Conservation (phyloP, 305 asterid species). For the Rubia balearica region DNA sequence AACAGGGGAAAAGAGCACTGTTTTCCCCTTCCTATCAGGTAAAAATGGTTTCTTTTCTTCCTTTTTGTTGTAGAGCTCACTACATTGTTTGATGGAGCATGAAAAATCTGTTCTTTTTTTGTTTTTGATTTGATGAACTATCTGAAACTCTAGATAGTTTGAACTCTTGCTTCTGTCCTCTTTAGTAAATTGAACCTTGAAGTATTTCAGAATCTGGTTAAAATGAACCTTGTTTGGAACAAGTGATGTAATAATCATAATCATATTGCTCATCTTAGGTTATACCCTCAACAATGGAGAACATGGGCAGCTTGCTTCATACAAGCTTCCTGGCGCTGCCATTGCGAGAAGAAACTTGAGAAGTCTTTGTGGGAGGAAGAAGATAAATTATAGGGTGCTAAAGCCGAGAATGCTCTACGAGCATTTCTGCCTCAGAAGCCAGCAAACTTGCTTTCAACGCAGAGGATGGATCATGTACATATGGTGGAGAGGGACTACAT, state of each 20-base stretch:
- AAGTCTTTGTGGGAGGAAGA: slow-evolving; percentile 41
- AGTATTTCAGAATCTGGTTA: no score
- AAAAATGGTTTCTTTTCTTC: neutral
- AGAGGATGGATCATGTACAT: slow-evolving; percentile 3
- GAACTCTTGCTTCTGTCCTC: no score
- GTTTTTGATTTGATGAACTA: neutral
- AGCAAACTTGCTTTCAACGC: slow-evolving; percentile 48
- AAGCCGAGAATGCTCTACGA: slow-evolving; percentile 32
- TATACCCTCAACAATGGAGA: slow-evolving; percentile 56
- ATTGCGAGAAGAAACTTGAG: slow-evolving; percentile 41
- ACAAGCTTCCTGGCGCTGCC: slow-evolving; percentile 57
- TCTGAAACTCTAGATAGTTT: neutral
- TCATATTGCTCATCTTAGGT: slow-evolving; percentile 20
- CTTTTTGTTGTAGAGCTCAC: neutral
- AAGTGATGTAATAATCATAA: neutral
- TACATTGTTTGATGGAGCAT: neutral
- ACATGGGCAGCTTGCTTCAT: slow-evolving; percentile 61
- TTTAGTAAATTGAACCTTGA: no score
- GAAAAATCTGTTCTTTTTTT: neutral
- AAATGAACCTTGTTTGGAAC: no score
- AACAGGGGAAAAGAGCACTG: neutral
- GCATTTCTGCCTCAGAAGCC: slow-evolving; percentile 54
- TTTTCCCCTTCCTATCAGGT: neutral
- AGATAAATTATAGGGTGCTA: slow-evolving; percentile 27
- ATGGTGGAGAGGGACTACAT: no score